Evolutionary conservation across 768 basidiomycete species (phyloP), one percentile per base, ranked within the genome.

Genomic region (Stropharia rugosoannulata): DNA sequence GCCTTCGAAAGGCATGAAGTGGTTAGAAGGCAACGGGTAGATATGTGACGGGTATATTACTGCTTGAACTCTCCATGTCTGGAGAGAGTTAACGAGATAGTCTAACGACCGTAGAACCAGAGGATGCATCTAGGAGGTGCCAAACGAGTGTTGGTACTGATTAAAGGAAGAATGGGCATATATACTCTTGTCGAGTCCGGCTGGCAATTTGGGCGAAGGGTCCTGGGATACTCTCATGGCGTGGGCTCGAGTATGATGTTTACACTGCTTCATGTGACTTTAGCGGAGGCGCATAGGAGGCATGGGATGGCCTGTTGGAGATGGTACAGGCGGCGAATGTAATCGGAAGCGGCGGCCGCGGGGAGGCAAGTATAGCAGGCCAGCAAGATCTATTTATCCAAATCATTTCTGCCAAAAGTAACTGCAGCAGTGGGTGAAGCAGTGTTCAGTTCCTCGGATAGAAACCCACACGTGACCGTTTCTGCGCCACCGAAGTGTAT

Each of bases 241-340:
- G 56, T 61, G 58, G 53, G 61, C 57, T 55, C 44, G 55, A 66
- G 65, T 66, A 66, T 57, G 62, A 64, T 69, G 60, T 63, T 8
- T n/a, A 27, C 25, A 56, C 61, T 64, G 62, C 51, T 68, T 62
- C 68, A 68, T 69, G 66, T 67, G 66, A 69, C 64, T 59, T 48
- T 49, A 46, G 44, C 46, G 49, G 29, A 32, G 29, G 29, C 29
- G 29, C 29, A 32, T 32, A 7, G 52, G 55, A 53, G 57, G 59
- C 51, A 62, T 61, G 55, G 57, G 46, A 49, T 19, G 48, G 41
- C 49, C 38, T 49, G 55, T 44, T 43, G 51, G 42, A 52, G 35
- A 42, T 36, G 55, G 16, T 32, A 42, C 29, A 18, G 32, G 41
- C 41, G 41, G 39, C 12, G 22, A 41, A 38, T 36, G 45, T 27